Evolutionary conservation across 345 rosid genomes (phyloP).

Genomic region (Ceriops decandra): DNA sequence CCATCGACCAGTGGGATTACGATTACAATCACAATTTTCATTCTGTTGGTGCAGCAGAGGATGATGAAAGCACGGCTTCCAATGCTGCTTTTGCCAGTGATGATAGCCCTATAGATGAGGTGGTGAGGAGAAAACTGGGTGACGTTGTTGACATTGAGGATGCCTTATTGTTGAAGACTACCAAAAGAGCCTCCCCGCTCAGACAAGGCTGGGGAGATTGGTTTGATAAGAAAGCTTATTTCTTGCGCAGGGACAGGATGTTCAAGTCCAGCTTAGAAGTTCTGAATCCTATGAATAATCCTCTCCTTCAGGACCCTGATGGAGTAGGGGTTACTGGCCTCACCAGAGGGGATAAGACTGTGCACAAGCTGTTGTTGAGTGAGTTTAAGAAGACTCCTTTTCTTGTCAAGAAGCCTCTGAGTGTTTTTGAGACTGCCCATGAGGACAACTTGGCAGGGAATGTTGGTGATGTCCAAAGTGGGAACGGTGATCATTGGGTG

Average conservation of each 20-base stretch:
- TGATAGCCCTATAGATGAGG: conserved; percentile 72
- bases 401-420: conserved; percentile 54
- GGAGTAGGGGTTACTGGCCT: conserved; percentile 65
- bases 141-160: conserved; percentile 68
- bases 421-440: conserved; percentile 30
- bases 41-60: conserved; percentile 28
- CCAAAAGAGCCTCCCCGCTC: conserved; percentile 55
- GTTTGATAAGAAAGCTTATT: conserved; percentile 89
- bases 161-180: conserved; percentile 59
- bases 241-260: conserved; percentile 81
- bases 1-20: conserved; percentile 86
- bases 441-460: conserved; percentile 15
- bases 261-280: conserved; percentile 71
- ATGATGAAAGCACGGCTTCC: conserved; percentile 21
- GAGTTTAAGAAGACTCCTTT: conserved; percentile 67
- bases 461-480: conserved; percentile 15
- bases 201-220: conserved; percentile 96
- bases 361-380: conserved; percentile 63
- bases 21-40: conserved; percentile 48
- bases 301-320: conserved; percentile 91
- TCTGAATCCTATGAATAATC: conserved; percentile 77
- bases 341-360: conserved; percentile 67
- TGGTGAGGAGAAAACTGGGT: conserved; percentile 58
- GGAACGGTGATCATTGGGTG: conserved; percentile 10
- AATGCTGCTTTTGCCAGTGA: conserved; percentile 65